phyloP scores from a whole-genome alignment of 148 eudicot species.

The Camellia granthamiana region DNA sequence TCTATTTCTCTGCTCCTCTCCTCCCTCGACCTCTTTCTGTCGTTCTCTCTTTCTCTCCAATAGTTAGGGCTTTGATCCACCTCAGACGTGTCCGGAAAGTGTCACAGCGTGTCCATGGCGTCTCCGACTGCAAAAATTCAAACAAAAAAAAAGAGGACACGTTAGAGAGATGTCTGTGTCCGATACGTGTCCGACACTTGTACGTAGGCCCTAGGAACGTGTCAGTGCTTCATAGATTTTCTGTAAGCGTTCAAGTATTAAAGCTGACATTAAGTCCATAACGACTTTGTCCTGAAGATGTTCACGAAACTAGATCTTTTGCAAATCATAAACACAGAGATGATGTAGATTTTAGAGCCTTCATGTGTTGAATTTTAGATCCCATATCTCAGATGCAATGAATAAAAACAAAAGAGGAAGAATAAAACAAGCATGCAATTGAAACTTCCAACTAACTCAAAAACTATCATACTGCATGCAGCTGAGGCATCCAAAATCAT shows the following conservation, averaged over 20 bases:
- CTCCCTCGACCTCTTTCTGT: too few relatives aligned
- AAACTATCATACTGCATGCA: neutral
- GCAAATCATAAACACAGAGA: neutral
- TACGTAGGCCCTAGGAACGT: too few relatives aligned
- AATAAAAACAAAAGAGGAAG: neutral
- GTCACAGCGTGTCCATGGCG: too few relatives aligned
- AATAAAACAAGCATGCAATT: neutral
- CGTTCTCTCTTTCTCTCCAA: too few relatives aligned
- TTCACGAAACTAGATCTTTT: neutral
- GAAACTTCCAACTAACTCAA: neutral
- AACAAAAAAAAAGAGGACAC: too few relatives aligned
- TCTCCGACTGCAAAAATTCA: too few relatives aligned
- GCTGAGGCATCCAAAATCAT: neutral
- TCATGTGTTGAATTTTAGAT: neutral
- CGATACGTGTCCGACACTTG: too few relatives aligned
- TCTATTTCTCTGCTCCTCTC: too few relatives aligned
- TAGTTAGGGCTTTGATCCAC: too few relatives aligned
- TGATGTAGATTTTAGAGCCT: neutral
- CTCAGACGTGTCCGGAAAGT: too few relatives aligned
- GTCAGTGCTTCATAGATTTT: too few relatives aligned
- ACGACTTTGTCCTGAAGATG: neutral
- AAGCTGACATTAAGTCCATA: neutral
- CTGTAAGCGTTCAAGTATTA: neutral
- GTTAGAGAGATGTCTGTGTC: too few relatives aligned
- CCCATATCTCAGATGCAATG: neutral